Conservation (phyloP, 148 eudicot species). For the Rheum nobile region DNA sequence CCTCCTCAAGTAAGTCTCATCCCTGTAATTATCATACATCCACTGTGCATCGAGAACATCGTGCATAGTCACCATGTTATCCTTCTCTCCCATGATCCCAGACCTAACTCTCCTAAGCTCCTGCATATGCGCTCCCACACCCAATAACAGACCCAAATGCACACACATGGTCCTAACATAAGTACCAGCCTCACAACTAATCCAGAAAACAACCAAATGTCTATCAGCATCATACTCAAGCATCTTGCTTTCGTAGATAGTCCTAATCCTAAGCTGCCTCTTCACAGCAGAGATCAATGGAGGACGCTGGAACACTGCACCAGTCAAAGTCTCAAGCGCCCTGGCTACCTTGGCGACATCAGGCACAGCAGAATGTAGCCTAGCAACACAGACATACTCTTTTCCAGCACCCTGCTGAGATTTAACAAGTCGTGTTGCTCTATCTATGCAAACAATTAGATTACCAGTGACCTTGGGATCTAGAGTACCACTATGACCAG, state of each 20-base stretch:
- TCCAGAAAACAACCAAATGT: conserved; percentile 92
- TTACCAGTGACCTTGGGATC: conserved; percentile 96
- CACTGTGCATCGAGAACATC: conserved; percentile 95
- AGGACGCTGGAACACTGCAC: conserved; percentile 85
- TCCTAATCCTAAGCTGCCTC: conserved; percentile 79
- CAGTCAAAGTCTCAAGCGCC: conserved; percentile 65
- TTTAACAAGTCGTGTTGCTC: conserved; percentile 82
- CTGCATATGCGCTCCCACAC: conserved; percentile 95
- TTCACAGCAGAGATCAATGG: conserved; percentile 89
- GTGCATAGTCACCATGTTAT: conserved; percentile 95
- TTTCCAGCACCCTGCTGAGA: conserved; percentile 97
- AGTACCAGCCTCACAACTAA: conserved; percentile 89
- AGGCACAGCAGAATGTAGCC: conserved; percentile 62
- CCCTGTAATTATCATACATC: conserved; percentile 80
- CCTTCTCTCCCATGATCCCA: conserved; percentile 84
- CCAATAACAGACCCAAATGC: conserved; percentile 80
- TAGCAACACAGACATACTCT: conserved; percentile 87
- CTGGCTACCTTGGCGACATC: conserved; percentile 73
- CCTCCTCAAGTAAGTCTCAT: conserved; percentile 79
- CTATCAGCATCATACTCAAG: conserved; percentile 60
- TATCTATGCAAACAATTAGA: conserved; percentile 73
- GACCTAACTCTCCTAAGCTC: conserved; percentile 79
- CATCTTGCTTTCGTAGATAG: conserved; percentile 78
- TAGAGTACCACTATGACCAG: conserved; percentile 83
- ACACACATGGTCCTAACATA: conserved; percentile 97